Evolutionary conservation across 2,329 filamentous ascomycete species (phyloP).

Genomic region (Penicillium sp.): DNA sequence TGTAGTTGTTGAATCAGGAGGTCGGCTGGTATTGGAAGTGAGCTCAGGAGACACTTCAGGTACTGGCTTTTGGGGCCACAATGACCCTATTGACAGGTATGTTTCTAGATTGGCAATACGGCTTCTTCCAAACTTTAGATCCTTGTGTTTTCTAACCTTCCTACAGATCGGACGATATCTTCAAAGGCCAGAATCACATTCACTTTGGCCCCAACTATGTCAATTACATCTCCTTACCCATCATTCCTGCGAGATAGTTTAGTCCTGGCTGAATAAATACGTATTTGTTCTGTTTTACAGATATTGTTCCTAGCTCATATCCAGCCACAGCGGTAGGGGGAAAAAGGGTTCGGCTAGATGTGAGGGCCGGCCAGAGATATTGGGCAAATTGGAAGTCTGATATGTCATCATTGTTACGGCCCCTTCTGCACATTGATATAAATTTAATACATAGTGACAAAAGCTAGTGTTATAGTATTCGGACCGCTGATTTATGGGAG

Average conservation of each 20-base stretch:
- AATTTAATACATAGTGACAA: too few relatives aligned
- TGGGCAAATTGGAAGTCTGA: too few relatives aligned
- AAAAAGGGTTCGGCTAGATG: too few relatives aligned
- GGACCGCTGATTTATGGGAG: too few relatives aligned
- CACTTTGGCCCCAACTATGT: slow-evolving; percentile 3
- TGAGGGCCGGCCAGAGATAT: too few relatives aligned
- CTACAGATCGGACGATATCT: neutral
- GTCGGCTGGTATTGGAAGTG: slow-evolving; percentile 16
- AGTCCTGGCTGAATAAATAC: too few relatives aligned
- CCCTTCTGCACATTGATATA: too few relatives aligned
- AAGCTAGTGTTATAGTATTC: too few relatives aligned
- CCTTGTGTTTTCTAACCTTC: neutral
- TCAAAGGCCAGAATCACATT: slow-evolving; percentile 2
- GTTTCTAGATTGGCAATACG: neutral
- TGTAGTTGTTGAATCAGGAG: slow-evolving; percentile 29
- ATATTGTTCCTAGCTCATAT: too few relatives aligned
- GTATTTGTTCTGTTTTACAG: too few relatives aligned
- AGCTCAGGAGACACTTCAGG: slow-evolving; percentile 1
- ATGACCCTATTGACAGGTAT: slow-evolving; percentile 4
- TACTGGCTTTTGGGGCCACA: neutral
- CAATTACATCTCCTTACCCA: slow-evolving; percentile 1
- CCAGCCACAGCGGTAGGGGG: too few relatives aligned
- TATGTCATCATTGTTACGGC: too few relatives aligned
- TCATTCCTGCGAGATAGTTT: neutral
- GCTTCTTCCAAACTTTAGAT: neutral